Conservation (phyloP, 2,329 filamentous ascomycete genomes). For the Zarea fungicola region DNA sequence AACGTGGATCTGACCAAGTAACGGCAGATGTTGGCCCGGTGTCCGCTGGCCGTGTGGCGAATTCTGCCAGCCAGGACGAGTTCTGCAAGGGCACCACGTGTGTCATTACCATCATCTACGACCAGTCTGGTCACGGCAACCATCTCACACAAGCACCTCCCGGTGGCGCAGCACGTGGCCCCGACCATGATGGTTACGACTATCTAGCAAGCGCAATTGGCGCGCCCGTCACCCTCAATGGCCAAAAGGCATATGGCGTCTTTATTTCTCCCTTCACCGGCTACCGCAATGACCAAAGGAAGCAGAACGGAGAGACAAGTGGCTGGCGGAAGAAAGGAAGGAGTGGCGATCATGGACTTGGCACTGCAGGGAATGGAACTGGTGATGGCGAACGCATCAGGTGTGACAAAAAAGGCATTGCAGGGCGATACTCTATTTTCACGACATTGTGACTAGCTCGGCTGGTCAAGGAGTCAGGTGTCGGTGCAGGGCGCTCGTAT, state of each 20-base stretch:
- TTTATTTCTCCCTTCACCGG: conserved; percentile 57
- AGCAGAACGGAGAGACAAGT: too few species aligned
- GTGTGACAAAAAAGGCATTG: too few species aligned
- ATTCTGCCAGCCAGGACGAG: conserved; percentile 53
- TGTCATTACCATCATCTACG: conserved; percentile 59
- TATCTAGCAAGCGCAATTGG: conserved; percentile 54
- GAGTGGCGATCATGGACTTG: too few species aligned
- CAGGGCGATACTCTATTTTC: too few species aligned
- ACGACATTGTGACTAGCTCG: too few species aligned
- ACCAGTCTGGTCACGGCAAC: conserved; percentile 58
- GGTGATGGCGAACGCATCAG: too few species aligned
- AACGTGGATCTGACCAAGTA: conserved; percentile 42
- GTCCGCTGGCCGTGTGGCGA: conserved; percentile 56
- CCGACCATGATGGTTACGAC: conserved; percentile 52
- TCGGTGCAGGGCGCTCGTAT: too few species aligned
- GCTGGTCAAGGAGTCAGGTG: too few species aligned
- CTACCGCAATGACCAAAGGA: conserved; percentile 58
- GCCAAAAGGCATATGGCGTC: conserved; percentile 59
- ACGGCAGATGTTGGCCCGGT: conserved; percentile 45
- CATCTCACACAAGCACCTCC: conserved; percentile 57
- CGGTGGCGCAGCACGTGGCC: conserved; percentile 52
- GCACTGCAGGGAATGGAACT: too few species aligned
- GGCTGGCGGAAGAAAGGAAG: too few species aligned
- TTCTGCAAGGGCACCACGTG: conserved; percentile 60
- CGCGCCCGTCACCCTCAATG: conserved; percentile 56